phyloP scores from a whole-genome alignment of 495 filamentous ascomycete species.

The Annulohypoxylon maeteangense region DNA sequence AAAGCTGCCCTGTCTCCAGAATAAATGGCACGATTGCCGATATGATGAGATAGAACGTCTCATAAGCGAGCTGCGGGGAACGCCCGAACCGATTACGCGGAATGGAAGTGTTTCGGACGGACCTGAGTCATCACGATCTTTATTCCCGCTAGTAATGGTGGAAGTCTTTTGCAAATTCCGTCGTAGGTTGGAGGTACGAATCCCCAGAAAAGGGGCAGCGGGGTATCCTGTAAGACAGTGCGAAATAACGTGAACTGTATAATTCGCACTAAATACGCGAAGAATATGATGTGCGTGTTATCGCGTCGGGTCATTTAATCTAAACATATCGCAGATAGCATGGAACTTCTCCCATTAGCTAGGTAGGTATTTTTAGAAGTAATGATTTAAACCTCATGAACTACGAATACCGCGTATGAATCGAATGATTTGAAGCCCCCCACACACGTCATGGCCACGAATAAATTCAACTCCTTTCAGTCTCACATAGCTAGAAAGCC shows the following conservation, averaged over 20 bases:
- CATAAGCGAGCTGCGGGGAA: background rate
- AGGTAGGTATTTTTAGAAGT: too few species aligned
- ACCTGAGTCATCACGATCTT: too few species aligned
- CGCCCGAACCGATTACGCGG: background rate
- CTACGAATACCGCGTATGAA: too few species aligned
- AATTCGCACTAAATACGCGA: background rate
- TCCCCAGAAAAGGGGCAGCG: too few species aligned
- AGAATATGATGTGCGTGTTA: background rate
- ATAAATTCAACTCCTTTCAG: background rate
- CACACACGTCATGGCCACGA: too few species aligned
- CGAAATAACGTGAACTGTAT: background rate
- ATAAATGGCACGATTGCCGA: background rate
- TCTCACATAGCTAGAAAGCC: slow-evolving; percentile 35
- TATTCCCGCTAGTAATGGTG: too few species aligned
- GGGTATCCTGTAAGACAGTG: background rate
- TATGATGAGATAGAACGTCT: background rate
- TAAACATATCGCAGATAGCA: too few species aligned
- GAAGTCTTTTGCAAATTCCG: too few species aligned
- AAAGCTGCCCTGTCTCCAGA: background rate
- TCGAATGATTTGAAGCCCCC: too few species aligned
- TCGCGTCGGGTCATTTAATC: background rate
- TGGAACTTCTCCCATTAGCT: too few species aligned
- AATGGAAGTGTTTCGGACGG: background rate
- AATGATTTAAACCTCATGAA: too few species aligned
- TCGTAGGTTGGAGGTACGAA: too few species aligned